These are phyloP conservation scores for Skeletonema tropicum DNA, from an alignment of 108 stramenopile species.

Conservation along the genomic window DNA sequence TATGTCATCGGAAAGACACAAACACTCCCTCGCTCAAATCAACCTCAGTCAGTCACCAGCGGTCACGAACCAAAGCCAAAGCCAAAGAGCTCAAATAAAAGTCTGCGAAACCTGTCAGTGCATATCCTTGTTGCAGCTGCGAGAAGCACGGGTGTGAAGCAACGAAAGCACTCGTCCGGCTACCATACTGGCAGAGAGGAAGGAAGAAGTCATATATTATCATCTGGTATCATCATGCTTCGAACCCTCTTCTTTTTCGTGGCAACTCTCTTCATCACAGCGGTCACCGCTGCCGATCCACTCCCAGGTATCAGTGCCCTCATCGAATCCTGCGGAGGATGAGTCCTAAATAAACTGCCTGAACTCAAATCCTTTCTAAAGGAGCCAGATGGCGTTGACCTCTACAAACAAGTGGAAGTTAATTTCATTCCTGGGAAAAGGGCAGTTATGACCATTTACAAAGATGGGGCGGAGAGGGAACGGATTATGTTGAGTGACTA, in stretches of 20 bases:
- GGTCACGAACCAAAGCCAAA: too few relatives aligned
- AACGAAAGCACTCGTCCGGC: too few relatives aligned
- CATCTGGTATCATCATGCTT: neutral
- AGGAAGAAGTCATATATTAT: too few relatives aligned
- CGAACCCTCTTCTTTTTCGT: neutral
- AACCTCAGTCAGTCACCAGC: too few relatives aligned
- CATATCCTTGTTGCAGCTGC: too few relatives aligned
- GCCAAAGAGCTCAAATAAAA: too few relatives aligned
- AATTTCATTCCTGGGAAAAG: conserved; percentile 52
- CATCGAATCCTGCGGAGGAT: conserved; percentile 61
- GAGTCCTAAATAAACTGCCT: conserved; percentile 63
- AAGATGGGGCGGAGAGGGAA: conserved; percentile 45
- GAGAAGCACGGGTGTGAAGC: too few relatives aligned
- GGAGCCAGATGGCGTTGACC: conserved; percentile 55
- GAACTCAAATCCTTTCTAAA: conserved; percentile 60
- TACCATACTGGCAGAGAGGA: too few relatives aligned
- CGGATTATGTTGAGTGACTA: conserved; percentile 40
- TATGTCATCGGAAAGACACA: too few relatives aligned
- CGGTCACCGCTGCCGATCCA: conserved; percentile 8
- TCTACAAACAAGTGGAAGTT: conserved; percentile 56
- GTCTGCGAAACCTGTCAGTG: too few relatives aligned
- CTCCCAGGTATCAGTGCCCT: conserved; percentile 39
- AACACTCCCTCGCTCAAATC: too few relatives aligned
- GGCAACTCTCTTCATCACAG: neutral
- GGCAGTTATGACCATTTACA: conserved; percentile 54